phyloP scores from a whole-genome alignment of 108 stramenopile species.

The Skeletonema menzelii region DNA sequence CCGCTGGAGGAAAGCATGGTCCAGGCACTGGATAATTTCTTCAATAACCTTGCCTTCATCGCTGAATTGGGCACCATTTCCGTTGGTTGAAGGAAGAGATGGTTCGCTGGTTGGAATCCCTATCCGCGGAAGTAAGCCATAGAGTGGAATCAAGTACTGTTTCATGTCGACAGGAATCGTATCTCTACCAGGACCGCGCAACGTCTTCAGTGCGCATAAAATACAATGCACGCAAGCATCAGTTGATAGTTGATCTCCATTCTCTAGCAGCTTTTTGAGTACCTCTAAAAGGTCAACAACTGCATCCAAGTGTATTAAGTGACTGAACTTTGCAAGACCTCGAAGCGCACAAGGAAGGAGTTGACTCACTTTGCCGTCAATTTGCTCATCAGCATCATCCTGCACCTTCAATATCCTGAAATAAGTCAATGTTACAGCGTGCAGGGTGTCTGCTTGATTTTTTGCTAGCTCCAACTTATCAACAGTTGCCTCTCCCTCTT shows the following conservation, averaged over 20 bases:
- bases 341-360: conserved; percentile 76
- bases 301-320: conserved; percentile 74
- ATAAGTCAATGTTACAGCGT: conserved; percentile 78
- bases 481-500: conserved; percentile 78
- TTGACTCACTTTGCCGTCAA: conserved; percentile 7
- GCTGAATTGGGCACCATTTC: conserved; percentile 20
- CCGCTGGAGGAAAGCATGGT: conserved; percentile 76
- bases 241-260: conserved; percentile 65
- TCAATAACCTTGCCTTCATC: conserved; percentile 39
- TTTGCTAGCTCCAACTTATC: conserved; percentile 76
- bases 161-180: conserved; percentile 77
- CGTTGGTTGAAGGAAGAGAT: not conserved
- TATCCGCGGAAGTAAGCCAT: conserved; percentile 58
- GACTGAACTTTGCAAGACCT: conserved; percentile 86
- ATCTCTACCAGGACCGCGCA: conserved; percentile 84
- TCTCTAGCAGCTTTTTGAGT: conserved; percentile 65
- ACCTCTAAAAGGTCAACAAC: conserved; percentile 80
- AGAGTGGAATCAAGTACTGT: conserved; percentile 82
- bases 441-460: conserved; percentile 77
- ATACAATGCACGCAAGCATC: conserved; percentile 83
- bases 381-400: conserved; percentile 22
- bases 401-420: conserved; percentile 80
- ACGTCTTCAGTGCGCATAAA: conserved; percentile 78
- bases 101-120: conserved; percentile 1
- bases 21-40: conserved; percentile 63